phyloP scores from a whole-genome alignment of 805 yeast species.

The Candida tibetensis region DNA sequence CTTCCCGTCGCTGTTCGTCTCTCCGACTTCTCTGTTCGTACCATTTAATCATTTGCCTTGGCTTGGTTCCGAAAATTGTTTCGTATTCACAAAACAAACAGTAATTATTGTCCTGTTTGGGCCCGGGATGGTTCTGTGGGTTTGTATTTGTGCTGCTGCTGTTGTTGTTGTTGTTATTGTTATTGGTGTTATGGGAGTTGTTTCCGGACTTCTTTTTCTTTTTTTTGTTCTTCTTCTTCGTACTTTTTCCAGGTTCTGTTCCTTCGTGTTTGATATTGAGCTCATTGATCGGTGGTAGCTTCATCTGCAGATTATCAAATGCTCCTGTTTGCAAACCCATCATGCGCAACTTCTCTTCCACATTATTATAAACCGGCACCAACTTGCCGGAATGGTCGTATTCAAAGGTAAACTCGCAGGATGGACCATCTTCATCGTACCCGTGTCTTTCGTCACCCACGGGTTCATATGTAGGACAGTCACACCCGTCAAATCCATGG shows the following conservation, averaged over 20 bases:
- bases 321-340: constrained; percentile 23
- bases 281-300: constrained; percentile 15
- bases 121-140: no score
- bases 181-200: constrained; percentile 8
- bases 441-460: constrained; percentile 4
- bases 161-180: not conserved
- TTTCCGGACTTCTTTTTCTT: constrained; percentile 21
- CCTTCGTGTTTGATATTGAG: constrained; percentile 3
- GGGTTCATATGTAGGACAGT: constrained; percentile 21
- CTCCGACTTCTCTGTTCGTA: constrained; percentile 35
- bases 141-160: not conserved
- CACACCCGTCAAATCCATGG: constrained; percentile 26
- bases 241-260: not conserved
- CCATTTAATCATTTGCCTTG: constrained; percentile 50
- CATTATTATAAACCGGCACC: constrained; percentile 37
- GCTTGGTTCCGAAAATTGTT: constrained; percentile 48
- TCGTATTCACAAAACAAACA: constrained; percentile 56
- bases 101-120: no score
- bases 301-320: not conserved
- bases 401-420: constrained; percentile 46
- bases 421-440: constrained; percentile 31
- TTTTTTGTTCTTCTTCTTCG: constrained; percentile 17
- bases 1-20: constrained; percentile 29
- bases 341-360: constrained; percentile 37
- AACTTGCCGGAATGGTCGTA: constrained; percentile 41